These are phyloP conservation scores for Pseudohalonectria lignicola DNA, from an alignment of 2,329 filamentous ascomycete species.

Conservation along the genomic window DNA sequence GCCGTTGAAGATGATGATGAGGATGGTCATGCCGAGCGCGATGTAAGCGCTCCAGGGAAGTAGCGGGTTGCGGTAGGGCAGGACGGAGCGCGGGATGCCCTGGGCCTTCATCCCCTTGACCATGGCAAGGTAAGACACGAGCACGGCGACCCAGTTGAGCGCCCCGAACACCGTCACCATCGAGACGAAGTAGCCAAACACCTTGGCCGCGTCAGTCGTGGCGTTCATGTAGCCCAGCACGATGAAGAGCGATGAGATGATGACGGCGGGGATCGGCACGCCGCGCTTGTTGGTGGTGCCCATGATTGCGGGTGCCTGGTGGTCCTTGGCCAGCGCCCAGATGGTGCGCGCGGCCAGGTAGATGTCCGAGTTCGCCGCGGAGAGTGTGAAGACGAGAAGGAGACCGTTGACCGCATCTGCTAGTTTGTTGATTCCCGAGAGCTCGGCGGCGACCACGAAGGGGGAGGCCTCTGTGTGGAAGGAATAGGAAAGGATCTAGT, in stretches of 20 bases:
- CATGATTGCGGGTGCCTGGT: conserved; percentile 25
- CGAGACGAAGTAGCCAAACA: conserved; percentile 30
- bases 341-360: conserved; percentile 29
- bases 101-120: conserved; percentile 23
- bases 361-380: conserved; percentile 50
- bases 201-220: conserved; percentile 19
- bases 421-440: conserved; percentile 35
- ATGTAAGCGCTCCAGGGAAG: conserved; percentile 27
- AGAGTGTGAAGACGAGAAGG: conserved; percentile 47
- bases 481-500: background rate
- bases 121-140: conserved; percentile 27
- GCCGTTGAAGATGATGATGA: conserved; percentile 51
- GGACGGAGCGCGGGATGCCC: conserved; percentile 16
- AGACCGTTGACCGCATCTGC: conserved; percentile 49
- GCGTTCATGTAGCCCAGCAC: conserved; percentile 28
- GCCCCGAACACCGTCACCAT: conserved; percentile 30
- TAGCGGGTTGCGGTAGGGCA: conserved; percentile 25
- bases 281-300: conserved; percentile 22
- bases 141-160: conserved; percentile 30
- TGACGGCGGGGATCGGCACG: conserved; percentile 28
- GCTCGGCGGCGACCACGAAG: conserved; percentile 39
- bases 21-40: conserved; percentile 10
- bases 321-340: conserved; percentile 26
- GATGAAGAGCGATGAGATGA: conserved; percentile 21
- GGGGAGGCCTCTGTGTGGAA: conserved; percentile 27